Percentiles rank a stretch among this genome's conserved stretches.
These are phyloP conservation scores for Globisporangium splendens DNA, from an alignment of 352 stramenopile genomes.

Conservation along the genomic window DNA sequence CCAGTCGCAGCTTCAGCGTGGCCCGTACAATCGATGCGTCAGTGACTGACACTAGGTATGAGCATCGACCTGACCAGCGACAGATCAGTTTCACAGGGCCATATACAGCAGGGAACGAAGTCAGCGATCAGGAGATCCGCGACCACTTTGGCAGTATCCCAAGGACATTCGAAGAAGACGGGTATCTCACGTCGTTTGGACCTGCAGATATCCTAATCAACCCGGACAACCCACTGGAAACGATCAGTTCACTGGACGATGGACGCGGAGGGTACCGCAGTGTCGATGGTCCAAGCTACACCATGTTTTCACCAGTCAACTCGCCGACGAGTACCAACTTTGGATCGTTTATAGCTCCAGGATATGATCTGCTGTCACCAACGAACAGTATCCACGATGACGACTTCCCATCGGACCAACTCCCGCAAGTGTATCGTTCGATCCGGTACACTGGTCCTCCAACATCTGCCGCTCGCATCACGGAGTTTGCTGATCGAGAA, in stretches of 20 bases:
- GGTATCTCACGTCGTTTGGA: slow-evolving; percentile 7
- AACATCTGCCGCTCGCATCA: slow-evolving; percentile 15
- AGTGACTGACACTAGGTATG: slow-evolving; percentile 4
- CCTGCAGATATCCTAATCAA: slow-evolving; percentile 8
- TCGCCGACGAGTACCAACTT: slow-evolving; percentile 27
- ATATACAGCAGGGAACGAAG: slow-evolving; percentile 6
- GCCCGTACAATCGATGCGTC: not conserved
- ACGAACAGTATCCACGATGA: slow-evolving; percentile 45
- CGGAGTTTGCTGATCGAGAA: slow-evolving; percentile 39
- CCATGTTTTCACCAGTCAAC: slow-evolving; percentile 37
- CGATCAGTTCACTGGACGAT: slow-evolving; percentile 10
- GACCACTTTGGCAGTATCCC: slow-evolving; percentile 9
- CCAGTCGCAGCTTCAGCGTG: not conserved
- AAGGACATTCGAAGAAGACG: slow-evolving; percentile 14
- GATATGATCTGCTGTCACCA: slow-evolving; percentile 53
- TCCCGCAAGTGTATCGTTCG: slow-evolving; percentile 71
- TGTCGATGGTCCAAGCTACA: slow-evolving; percentile 24
- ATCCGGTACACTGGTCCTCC: slow-evolving; percentile 43
- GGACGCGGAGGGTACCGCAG: no score
- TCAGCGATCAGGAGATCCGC: slow-evolving; percentile 15
- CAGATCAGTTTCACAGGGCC: slow-evolving; percentile 12
- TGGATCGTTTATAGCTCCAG: slow-evolving; percentile 15
- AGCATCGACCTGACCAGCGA: slow-evolving; percentile 2
- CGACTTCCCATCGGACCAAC: slow-evolving; percentile 67
- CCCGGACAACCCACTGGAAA: slow-evolving; percentile 3